phyloP scores from a whole-genome alignment of 2,329 filamentous ascomycete genomes.

The Trichoderma pleuroti region DNA sequence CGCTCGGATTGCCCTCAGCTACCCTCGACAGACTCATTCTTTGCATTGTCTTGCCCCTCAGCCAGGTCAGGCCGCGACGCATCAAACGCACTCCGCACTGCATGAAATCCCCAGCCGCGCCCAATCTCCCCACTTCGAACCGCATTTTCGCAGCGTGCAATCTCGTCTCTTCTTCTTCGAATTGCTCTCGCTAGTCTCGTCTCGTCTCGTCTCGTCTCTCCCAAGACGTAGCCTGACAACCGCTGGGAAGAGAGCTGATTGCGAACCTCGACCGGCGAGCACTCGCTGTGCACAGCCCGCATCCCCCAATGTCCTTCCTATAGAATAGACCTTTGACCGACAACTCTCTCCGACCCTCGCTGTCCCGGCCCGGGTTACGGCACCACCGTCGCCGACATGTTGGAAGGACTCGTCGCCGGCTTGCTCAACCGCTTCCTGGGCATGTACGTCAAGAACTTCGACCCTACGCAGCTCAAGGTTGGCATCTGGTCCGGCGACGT shows the following conservation, averaged over 20 bases:
- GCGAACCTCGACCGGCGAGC: slow-evolving; percentile 14
- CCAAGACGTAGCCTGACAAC: not conserved
- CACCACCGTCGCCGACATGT: slow-evolving; percentile 65
- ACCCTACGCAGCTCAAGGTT: slow-evolving; percentile 94
- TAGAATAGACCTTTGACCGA: slow-evolving; percentile 21
- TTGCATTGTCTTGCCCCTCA: not conserved
- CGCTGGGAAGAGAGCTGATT: not conserved
- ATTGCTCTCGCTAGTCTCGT: not conserved
- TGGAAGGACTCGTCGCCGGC: slow-evolving; percentile 94
- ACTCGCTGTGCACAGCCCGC: not conserved
- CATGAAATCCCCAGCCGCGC: not conserved
- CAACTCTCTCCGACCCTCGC: slow-evolving; percentile 19
- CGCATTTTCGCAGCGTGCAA: not conserved
- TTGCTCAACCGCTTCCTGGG: slow-evolving; percentile 98
- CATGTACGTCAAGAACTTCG: slow-evolving; percentile 99
- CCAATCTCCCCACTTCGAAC: slow-evolving; percentile 16
- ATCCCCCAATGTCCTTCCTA: slow-evolving; percentile 22
- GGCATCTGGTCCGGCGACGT: slow-evolving; percentile 99
- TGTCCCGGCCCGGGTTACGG: slow-evolving; percentile 68
- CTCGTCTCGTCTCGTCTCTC: not conserved
- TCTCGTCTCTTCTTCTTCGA: not conserved
- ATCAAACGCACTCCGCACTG: slow-evolving; percentile 10
- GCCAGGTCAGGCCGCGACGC: slow-evolving; percentile 12
- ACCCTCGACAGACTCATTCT: not conserved
- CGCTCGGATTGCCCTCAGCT: not conserved